Evolutionary conservation across 176 grass and related monocot species (phyloP).

Genomic region (Avena atlantica): DNA sequence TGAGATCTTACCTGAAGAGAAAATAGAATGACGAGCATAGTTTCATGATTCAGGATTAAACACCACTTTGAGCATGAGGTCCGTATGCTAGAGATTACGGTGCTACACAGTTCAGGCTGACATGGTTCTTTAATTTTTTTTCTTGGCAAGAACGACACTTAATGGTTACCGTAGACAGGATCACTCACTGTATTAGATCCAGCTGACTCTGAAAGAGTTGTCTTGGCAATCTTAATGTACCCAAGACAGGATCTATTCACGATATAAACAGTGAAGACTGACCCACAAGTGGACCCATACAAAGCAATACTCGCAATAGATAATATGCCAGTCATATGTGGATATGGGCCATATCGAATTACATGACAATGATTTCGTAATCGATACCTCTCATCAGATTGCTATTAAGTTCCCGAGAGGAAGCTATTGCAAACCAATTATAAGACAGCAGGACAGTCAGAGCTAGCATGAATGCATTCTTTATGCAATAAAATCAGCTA

Average conservation of each 20-base stretch:
- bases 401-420: conserved; percentile 41
- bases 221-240: conserved; percentile 29
- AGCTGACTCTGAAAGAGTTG: conserved; percentile 21
- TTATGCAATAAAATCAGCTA: conserved; percentile 52
- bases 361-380: conserved; percentile 50
- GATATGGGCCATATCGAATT: conserved; percentile 37
- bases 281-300: conserved; percentile 12
- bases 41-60: conserved; percentile 32
- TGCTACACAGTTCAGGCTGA: background rate
- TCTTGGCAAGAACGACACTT: background rate
- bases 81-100: background rate
- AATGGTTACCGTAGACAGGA: background rate
- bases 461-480: conserved; percentile 42
- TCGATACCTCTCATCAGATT: conserved; percentile 45
- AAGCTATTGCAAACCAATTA: conserved; percentile 48
- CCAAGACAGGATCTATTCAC: conserved; percentile 25
- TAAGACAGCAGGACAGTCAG: conserved; percentile 44
- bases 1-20: conserved; percentile 23
- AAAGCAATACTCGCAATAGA: conserved; percentile 24
- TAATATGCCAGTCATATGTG: conserved; percentile 23
- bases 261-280: conserved; percentile 39
- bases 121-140: background rate
- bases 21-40: background rate
- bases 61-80: background rate
- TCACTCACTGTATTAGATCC: conserved; percentile 37